Base-by-base conservation (phyloP, 1,284 basidiomycete species). In the Moesziomyces globuligerus region DNA sequence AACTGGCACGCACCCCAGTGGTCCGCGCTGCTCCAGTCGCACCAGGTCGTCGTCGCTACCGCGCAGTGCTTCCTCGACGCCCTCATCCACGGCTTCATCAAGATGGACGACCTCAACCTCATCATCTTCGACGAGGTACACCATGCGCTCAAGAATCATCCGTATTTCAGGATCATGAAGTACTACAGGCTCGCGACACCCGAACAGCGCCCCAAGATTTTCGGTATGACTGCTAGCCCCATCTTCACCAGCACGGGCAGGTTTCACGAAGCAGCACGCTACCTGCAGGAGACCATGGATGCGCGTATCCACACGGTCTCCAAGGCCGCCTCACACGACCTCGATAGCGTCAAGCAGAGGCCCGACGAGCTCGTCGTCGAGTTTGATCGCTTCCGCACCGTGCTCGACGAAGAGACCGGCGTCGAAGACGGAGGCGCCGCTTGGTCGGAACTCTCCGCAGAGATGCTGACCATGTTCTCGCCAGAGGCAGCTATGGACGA, bases 141-240 rank as follows among this genome's bases (percentile, higher is more conserved):
- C 29, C 72, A 78, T 37, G 74, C 72, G 7, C 48, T 64, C 52
- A 69, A 64, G 41, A 65, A 55, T 8, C 59, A 74, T 17, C 67
- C 70, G 0, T 77, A 58, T 40, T 54, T 66, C 15, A 53, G 73
- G 32, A 77, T 77, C 55, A 77, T 77, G 73, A 59, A 67, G 51
- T 71, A 65, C 34, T 76, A 78, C 48, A 41, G 55, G 7, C 47
- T 65, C 15, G 52, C 60, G 3, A 18, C 25, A 1, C 21, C 48
- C 11, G 6, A 49, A 0, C 23, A 69, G 2, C 53, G 68, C 13
- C 76, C 76, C 10, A 70, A 74, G 46, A 72, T 78, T 49, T 70
- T 78, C 28, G 76, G 76, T 17, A 74, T 78, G 74, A 76, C 76
- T 3, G 76, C 76, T 1, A 72, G 69, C 37, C 75, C 75, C 8